These are phyloP conservation scores for Ustilago cynodontis DNA, from an alignment of 1,284 basidiomycete genomes.

Conservation along the genomic window DNA sequence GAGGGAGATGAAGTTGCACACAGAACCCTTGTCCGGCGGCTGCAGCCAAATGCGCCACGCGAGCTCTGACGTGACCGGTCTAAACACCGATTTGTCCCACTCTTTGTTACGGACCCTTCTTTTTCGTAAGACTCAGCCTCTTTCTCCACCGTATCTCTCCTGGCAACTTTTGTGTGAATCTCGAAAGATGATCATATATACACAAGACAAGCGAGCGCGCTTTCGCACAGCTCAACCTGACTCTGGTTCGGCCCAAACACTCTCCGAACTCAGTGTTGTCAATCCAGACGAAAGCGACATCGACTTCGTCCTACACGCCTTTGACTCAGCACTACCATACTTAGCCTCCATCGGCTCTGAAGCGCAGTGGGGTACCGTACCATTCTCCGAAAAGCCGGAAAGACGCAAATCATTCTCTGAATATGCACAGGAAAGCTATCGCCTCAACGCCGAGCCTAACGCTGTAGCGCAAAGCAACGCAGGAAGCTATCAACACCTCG, in stretches of 20 bases:
- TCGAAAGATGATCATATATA: slow-evolving; percentile 12
- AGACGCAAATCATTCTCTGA: neutral
- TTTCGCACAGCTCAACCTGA: slow-evolving; percentile 34
- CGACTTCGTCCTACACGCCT: slow-evolving; percentile 40
- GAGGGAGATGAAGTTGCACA: neutral
- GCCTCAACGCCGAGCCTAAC: neutral
- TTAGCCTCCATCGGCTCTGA: slow-evolving; percentile 51
- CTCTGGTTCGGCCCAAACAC: neutral
- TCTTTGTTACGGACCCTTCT: neutral
- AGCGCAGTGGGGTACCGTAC: slow-evolving; percentile 49
- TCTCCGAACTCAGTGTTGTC: slow-evolving; percentile 18
- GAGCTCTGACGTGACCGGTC: slow-evolving; percentile 4
- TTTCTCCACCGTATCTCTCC: neutral
- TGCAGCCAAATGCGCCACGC: slow-evolving; percentile 4
- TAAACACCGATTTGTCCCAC: slow-evolving; percentile 4
- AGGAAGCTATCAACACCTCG: slow-evolving; percentile 18
- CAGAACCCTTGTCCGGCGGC: neutral
- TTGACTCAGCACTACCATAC: slow-evolving; percentile 52
- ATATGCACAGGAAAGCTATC: slow-evolving; percentile 23
- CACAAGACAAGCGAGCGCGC: neutral
- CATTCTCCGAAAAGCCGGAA: slow-evolving; percentile 29
- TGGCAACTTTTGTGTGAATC: neutral
- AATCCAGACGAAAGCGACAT: slow-evolving; percentile 41
- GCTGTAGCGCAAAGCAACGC: neutral
- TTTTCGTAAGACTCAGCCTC: neutral